Evolutionary conservation across 305 asterid genomes (phyloP).

Genomic region (Andrographis paniculata): DNA sequence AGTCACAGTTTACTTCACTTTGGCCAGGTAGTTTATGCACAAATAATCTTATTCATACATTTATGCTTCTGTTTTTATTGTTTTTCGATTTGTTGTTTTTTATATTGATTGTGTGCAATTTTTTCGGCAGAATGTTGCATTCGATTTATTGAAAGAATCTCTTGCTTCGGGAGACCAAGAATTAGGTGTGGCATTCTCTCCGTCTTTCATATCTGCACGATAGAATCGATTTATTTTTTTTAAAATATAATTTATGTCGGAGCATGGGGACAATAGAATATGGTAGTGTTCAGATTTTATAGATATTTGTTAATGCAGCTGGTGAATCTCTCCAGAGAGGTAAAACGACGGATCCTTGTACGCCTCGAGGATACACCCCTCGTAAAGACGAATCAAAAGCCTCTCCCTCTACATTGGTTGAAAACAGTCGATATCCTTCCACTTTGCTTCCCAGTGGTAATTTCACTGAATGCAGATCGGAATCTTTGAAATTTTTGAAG

Average conservation of each 20-base stretch:
- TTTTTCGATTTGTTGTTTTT: too few relatives aligned
- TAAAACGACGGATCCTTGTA: conserved; percentile 71
- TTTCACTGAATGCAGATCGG: conserved; percentile 83
- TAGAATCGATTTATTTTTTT: neutral
- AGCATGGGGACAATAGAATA: conserved; percentile 6
- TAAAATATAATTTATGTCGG: neutral
- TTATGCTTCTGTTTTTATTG: conserved; percentile 6
- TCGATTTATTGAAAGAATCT: conserved; percentile 63
- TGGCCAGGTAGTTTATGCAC: conserved; percentile 65
- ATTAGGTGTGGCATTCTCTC: conserved; percentile 36
- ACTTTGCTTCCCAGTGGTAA: conserved; percentile 70
- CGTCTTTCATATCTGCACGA: neutral
- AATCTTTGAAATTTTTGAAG: conserved; percentile 67
- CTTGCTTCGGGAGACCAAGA: conserved; percentile 35
- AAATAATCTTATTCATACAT: neutral
- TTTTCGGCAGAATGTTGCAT: conserved; percentile 82
- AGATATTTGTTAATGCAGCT: conserved; percentile 38
- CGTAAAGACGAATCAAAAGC: conserved; percentile 30
- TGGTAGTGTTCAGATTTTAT: conserved; percentile 3
- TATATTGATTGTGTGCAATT: too few relatives aligned
- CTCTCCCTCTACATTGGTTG: conserved; percentile 39
- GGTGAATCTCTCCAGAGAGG: conserved; percentile 33
- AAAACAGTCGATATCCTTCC: conserved; percentile 35
- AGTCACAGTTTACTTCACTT: conserved; percentile 96
- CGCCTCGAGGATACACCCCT: conserved; percentile 71